Conservation (phyloP, 352 stramenopile genomes). For the Globisporangium acanthophoron region DNA sequence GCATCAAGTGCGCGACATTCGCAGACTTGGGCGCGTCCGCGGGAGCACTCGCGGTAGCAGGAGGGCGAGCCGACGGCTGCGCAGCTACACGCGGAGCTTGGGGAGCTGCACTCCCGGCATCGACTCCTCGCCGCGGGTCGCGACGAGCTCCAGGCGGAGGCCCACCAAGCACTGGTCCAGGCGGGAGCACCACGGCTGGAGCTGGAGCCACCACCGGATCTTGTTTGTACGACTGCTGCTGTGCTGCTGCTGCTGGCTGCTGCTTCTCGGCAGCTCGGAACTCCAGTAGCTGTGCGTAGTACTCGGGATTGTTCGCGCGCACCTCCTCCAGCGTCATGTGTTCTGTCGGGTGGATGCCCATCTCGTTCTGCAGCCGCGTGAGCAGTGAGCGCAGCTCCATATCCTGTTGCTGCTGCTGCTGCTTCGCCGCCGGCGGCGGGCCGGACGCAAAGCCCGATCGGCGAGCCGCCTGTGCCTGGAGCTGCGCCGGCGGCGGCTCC, state of each 20-base stretch:
- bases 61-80: background rate
- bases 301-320: slow-evolving; percentile 77
- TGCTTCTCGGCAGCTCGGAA: slow-evolving; percentile 35
- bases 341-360: slow-evolving; percentile 81
- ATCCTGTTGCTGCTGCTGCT: slow-evolving; percentile 30
- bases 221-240: background rate
- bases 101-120: background rate
- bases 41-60: background rate
- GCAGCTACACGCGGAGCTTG: background rate
- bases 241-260: slow-evolving; percentile 5
- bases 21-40: slow-evolving; percentile 36
- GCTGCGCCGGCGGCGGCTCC: slow-evolving; percentile 16
- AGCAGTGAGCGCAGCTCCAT: slow-evolving; percentile 77
- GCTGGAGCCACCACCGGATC: background rate
- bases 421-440: slow-evolving; percentile 12
- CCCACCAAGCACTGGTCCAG: slow-evolving; percentile 5
- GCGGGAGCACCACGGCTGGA: slow-evolving; percentile 1
- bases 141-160: slow-evolving; percentile 3
- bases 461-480: background rate
- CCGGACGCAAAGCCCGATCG: no score
- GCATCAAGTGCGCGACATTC: slow-evolving; percentile 79
- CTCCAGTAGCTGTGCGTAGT: slow-evolving; percentile 77
- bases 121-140: background rate
- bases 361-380: slow-evolving; percentile 84
- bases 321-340: slow-evolving; percentile 86